Base-by-base conservation (phyloP, 139 green algal genomes). In the Tetraselmis striata region DNA sequence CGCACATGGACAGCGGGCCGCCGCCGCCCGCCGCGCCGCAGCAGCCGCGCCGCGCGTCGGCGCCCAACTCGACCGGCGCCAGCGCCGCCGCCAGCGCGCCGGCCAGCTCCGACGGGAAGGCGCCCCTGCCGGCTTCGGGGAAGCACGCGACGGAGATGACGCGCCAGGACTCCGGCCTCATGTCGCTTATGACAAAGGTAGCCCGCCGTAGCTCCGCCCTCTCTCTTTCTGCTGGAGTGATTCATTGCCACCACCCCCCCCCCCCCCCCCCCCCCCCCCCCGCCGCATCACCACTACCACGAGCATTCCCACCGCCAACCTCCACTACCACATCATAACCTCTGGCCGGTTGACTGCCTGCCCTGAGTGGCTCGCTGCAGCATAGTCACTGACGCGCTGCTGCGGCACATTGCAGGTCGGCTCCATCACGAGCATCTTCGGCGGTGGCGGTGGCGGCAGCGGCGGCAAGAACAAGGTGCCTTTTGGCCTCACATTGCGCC, bases 371-470 rank as follows among this genome's bases (percentile, higher is more conserved):
- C n/a, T n/a, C n/a, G n/a, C n/a, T n/a, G n/a, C n/a, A n/a, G n/a
- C n/a, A n/a, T n/a, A n/a, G n/a, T n/a, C n/a, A n/a, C n/a, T n/a
- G n/a, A n/a, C n/a, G n/a, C n/a, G n/a, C n/a, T n/a, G n/a, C n/a
- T n/a, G n/a, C n/a, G n/a, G n/a, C n/a, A n/a, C n/a, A n/a, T n/a
- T n/a, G 29, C 23, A 45, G 77, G 77, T 45, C 18, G 30, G 77
- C 28, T 28, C 30, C 77, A 80, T 80, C 77, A 80, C 27, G 2
- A 31, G 77, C 30, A n/a, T 80, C 27, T 67, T 80, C 30, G 28
- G 77, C 23, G 28, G 77, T 2, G 77, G 77, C 77, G 77, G 23
- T 11, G 28, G 26, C 30, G 77, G 29, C 26, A 29, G 30, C 26
- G 30, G 30, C 2, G 77, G 77, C 30, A n/a, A 80, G 2, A 78